Base-by-base conservation (phyloP, 495 filamentous ascomycete genomes). In the Melanomma pulvis-pyrius region DNA sequence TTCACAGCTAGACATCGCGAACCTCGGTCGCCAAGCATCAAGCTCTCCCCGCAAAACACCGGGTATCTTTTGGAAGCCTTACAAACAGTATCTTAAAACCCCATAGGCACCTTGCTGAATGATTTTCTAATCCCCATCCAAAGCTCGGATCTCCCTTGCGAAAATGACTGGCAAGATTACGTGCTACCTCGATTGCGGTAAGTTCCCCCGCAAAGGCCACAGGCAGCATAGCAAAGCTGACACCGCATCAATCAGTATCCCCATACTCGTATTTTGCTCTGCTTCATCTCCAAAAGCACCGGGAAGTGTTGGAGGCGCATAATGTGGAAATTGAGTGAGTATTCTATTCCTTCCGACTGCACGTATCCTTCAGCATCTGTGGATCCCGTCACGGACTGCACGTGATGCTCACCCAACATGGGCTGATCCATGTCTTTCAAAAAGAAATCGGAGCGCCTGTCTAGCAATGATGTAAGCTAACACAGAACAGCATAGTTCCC, bases 251-350 rank as follows among this genome's bases (percentile, higher is more conserved):
- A 4, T 15, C 62, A 90, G 89, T 84, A 30, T 91, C 88, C 11
- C 81, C 86, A 28, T 91, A 90, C 78, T 88, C 86, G 67, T 90
- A 87, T 75, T 80, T 87, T 64, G 82, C 84, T 13, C 79, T 89
- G 28, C 70, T 80, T 15, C 85, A 88, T 67, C 78, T 91, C 39
- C 77, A 78, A 24, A 82, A 79, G 34, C 85, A 89, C 63, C 71
- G 77, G 1, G 77, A 79, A 2, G 66, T 80, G 0, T 79, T 92
- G 2, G 74, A 76, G 30, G 79, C 80, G 3, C 80, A 91, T 67
- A 79, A 79, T 25, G 81, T 92, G 7, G 80, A 84, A 22, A 63
- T 92, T 34, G 86, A 91, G 85, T 90, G 75, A 25, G 51, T 48
- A 22, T 24, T 48, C 39, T 19, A 39, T 30, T 39, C n/a, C n/a